Evolutionary conservation across 2,329 filamentous ascomycete species (phyloP).

Genomic region (Purpureocillium lavendulum): DNA sequence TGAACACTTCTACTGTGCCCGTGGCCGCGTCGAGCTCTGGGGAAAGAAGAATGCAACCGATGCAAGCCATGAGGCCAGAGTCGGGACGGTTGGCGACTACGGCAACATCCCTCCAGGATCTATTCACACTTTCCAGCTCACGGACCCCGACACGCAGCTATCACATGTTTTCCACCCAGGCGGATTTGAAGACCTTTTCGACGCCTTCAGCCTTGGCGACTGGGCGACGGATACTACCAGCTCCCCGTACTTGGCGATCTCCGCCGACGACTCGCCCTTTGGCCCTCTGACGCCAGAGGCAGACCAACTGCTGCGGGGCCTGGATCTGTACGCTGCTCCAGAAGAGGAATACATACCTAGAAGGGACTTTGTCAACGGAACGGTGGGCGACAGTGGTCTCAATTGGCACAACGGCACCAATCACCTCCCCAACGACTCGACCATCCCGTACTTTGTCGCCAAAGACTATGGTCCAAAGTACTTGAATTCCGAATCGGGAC

Average conservation of each 20-base stretch:
- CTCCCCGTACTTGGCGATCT: conserved; percentile 9
- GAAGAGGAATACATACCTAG: conserved; percentile 9
- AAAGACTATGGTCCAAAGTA: conserved; percentile 14
- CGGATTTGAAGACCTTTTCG: conserved; percentile 13
- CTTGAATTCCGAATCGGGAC: conserved; percentile 11
- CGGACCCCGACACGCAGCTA: conserved; percentile 12
- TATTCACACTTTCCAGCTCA: conserved; percentile 15
- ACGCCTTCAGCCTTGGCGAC: conserved; percentile 7
- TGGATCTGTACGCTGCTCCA: conserved; percentile 10
- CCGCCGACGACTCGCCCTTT: conserved; percentile 8
- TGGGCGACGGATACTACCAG: conserved; percentile 5
- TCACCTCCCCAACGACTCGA: conserved; percentile 3
- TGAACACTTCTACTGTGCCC: conserved; percentile 14
- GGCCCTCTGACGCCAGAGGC: conserved; percentile 9
- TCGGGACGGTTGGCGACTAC: conserved; percentile 12
- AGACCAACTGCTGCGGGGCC: conserved; percentile 1
- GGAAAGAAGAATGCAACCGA: conserved; percentile 8
- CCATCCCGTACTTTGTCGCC: conserved; percentile 12
- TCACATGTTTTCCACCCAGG: conserved; percentile 14
- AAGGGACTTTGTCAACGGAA: conserved; percentile 13
- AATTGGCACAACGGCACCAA: conserved; percentile 14
- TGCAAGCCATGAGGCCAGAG: conserved; percentile 11
- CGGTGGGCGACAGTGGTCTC: conserved; percentile 5
- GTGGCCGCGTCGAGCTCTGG: conserved; percentile 13
- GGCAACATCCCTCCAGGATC: conserved; percentile 11